A percentile compares a stretch with the other conserved stretches of the same genome.
Evolutionary conservation across 1,139 yeast genomes (phyloP).

Genomic region (Candida sojae): DNA sequence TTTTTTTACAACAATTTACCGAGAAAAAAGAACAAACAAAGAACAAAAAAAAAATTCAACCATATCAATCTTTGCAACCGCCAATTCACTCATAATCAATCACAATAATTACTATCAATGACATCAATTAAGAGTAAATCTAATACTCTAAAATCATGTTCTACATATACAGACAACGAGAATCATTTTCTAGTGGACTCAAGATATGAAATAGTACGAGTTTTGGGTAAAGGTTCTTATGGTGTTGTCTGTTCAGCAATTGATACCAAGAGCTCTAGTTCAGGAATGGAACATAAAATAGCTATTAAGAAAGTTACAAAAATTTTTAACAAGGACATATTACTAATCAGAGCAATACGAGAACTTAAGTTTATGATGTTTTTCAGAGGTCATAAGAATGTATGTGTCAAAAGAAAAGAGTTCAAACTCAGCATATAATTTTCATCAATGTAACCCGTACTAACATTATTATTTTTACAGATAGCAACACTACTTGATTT

Average conservation of each 20-base stretch:
- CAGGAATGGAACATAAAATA: conserved; percentile 23
- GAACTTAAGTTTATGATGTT: conserved; percentile 77
- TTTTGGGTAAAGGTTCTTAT: conserved; percentile 86
- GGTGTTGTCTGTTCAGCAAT: conserved; percentile 86
- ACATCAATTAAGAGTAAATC: conserved; percentile 11
- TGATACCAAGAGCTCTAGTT: conserved; percentile 42
- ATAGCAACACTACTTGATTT: conserved; percentile 73
- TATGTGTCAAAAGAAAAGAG: conserved; percentile 19
- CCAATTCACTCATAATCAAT: neutral
- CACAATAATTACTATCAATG: conserved; percentile 6
- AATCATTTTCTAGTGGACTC: conserved; percentile 60
- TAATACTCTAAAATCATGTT: conserved; percentile 11
- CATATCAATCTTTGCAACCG: conserved; percentile 7
- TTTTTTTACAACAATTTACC: too few relatives aligned
- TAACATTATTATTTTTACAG: conserved; percentile 20
- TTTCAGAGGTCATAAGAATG: conserved; percentile 80
- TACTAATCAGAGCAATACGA: conserved; percentile 73
- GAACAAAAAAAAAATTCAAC: conserved; percentile 23
- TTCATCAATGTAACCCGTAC: too few relatives aligned
- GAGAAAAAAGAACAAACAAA: conserved; percentile 2
- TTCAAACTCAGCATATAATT: too few relatives aligned
- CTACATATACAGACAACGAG: conserved; percentile 16
- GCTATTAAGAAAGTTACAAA: conserved; percentile 82
- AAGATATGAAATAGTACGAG: conserved; percentile 61
- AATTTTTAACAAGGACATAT: conserved; percentile 63